phyloP scores from a whole-genome alignment of 2,329 filamentous ascomycete species.

The Fusarium sp. region DNA sequence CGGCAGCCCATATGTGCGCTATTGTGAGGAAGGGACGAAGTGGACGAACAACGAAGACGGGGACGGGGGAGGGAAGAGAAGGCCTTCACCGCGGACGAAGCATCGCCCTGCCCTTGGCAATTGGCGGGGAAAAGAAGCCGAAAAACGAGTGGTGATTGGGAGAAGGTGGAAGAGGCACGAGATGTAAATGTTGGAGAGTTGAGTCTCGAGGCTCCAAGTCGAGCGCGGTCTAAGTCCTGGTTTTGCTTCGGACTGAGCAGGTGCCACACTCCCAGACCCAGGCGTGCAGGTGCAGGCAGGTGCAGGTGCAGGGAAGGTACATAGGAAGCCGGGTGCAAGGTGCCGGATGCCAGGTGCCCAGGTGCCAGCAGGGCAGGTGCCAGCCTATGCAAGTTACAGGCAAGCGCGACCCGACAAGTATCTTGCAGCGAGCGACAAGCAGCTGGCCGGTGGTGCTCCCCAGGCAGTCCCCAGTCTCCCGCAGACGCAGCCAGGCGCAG shows the following conservation, averaged over 20 bases:
- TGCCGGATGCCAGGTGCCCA: slow-evolving; percentile 39
- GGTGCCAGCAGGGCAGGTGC: slow-evolving; percentile 39
- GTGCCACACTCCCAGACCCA: slow-evolving; percentile 32
- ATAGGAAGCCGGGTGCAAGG: slow-evolving; percentile 35
- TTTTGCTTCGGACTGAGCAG: slow-evolving; percentile 42
- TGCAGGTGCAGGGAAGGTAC: slow-evolving; percentile 34
- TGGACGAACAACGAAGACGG: slow-evolving; percentile 16
- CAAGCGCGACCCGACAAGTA: slow-evolving; percentile 39
- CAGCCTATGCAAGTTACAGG: slow-evolving; percentile 35
- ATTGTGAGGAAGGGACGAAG: slow-evolving; percentile 19
- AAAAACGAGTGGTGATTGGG: slow-evolving; percentile 43
- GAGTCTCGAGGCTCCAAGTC: slow-evolving; percentile 44
- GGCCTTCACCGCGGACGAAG: slow-evolving; percentile 52
- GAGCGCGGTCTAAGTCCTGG: slow-evolving; percentile 46
- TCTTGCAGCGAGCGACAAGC: slow-evolving; percentile 32
- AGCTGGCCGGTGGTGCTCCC: slow-evolving; percentile 21
- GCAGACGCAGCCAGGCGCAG: slow-evolving; percentile 19
- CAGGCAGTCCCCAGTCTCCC: slow-evolving; percentile 28
- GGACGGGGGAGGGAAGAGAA: slow-evolving; percentile 33
- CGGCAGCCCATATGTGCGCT: slow-evolving; percentile 39
- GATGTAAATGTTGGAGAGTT: slow-evolving; percentile 42
- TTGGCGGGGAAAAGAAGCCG: slow-evolving; percentile 43
- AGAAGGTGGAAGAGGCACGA: slow-evolving; percentile 38
- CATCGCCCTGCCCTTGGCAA: slow-evolving; percentile 54
- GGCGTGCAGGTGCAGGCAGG: slow-evolving; percentile 20